phyloP scores from a whole-genome alignment of 1,284 basidiomycete genomes.

The Psilocybe mexicana region DNA sequence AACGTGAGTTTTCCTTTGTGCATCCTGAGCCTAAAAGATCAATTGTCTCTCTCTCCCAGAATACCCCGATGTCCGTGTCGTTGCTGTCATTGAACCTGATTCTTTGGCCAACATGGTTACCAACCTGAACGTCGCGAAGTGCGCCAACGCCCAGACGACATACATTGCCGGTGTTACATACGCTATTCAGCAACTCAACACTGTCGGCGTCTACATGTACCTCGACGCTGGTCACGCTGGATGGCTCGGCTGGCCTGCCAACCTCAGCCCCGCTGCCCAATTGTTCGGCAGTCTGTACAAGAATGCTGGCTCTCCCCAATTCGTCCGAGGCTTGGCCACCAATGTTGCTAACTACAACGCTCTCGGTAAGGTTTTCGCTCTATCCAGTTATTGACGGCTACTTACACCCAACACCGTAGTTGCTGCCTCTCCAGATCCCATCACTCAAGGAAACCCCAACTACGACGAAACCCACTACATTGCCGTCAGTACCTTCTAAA shows the following conservation, averaged over 20 bases:
- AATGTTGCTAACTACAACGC: slow-evolving; percentile 71
- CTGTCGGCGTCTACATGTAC: slow-evolving; percentile 59
- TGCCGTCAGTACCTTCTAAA: slow-evolving; percentile 35
- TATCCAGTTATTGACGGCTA: not conserved
- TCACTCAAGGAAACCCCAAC: slow-evolving; percentile 58
- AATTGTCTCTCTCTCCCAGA: slow-evolving; percentile 31
- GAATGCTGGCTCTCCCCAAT: slow-evolving; percentile 48
- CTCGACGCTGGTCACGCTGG: slow-evolving; percentile 67
- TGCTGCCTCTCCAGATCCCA: slow-evolving; percentile 55
- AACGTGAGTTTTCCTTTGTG: slow-evolving; percentile 38
- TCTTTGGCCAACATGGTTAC: slow-evolving; percentile 64
- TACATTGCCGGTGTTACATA: slow-evolving; percentile 58
- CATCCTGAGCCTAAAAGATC: not conserved
- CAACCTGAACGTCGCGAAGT: slow-evolving; percentile 60
- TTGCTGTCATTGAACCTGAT: slow-evolving; percentile 67
- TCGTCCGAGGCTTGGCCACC: slow-evolving; percentile 62
- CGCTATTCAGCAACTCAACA: slow-evolving; percentile 55
- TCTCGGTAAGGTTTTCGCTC: slow-evolving; percentile 33
- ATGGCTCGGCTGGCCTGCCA: slow-evolving; percentile 70
- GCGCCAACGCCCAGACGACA: slow-evolving; percentile 49
- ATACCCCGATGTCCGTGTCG: slow-evolving; percentile 60
- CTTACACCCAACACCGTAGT: slow-evolving; percentile 17
- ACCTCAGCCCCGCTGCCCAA: slow-evolving; percentile 57
- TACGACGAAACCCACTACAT: slow-evolving; percentile 66
- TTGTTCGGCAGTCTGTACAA: slow-evolving; percentile 54